Evolutionary conservation across 768 basidiomycete genomes (phyloP), one percentile per base, ranked within the genome.

Genomic region (Pisolithus marmoratus): DNA sequence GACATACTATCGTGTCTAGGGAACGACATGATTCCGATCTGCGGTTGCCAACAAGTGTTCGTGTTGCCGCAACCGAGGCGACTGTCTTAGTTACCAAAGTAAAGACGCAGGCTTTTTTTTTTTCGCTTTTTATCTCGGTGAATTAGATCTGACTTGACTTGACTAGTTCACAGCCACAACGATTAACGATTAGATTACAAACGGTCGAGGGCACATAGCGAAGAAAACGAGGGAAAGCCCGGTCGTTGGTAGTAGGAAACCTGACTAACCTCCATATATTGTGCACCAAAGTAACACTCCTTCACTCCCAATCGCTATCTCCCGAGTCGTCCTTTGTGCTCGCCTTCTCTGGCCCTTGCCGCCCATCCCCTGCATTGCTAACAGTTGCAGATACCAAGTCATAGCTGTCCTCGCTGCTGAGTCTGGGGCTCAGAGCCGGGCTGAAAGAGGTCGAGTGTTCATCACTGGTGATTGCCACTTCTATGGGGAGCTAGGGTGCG

Each of bases 1-100:
- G 34, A 73, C 85, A 57, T 52, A 90, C 87, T 81, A 62, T 89
- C 84, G 71, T 90, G 87, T 26, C 77, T 71, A 20, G 82, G 75
- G 60, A 87, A 85, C 43, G 84, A 71, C 85, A 87, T 87, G 36
- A 14, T 49, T 46, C 15, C 34, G 17, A 45, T 15, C 24, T 45
- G 26, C 42, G 23, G 23, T 5, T 22, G 6, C 23, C 42, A 43
- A 15, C 34, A 12, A 34, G 34, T 15, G 34, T 34, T 1, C 2
- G 34, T 14, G 34, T 34, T 34, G 34, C 34, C 34, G 14, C 34
- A 15, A 34, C 14, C 14, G 12, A 15, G 0, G 34, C 15, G 34
- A 34, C 14, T 14, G 34, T 34, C 12, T 34, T 14, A 34, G 34
- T 34, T 34, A 14, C 15, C 12, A 14, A 34, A 34, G 12, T 14